Conservation (phyloP, 2,329 filamentous ascomycete species). For the Plenodomus lindquistii region DNA sequence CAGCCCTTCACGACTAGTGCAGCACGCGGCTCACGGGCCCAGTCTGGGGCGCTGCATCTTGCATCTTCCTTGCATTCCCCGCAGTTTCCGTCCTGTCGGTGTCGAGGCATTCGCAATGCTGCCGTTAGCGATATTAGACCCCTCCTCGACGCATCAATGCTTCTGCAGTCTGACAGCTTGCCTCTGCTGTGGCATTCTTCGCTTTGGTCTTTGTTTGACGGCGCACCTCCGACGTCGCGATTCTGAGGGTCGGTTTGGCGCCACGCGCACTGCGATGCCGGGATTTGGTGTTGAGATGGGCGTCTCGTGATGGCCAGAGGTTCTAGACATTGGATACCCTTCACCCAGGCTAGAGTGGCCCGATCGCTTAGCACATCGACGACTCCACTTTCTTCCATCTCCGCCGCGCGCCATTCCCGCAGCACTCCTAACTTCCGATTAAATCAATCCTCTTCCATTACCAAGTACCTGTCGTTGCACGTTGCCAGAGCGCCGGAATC, state of each 20-base stretch:
- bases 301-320: slow-evolving; percentile 24
- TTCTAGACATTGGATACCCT: slow-evolving; percentile 13
- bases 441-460: slow-evolving; percentile 1
- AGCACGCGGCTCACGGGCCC: not conserved
- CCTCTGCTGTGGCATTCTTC: not conserved
- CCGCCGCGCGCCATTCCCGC: slow-evolving; percentile 19
- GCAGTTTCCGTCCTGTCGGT: not conserved
- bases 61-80: slow-evolving; percentile 19
- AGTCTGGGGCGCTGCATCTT: slow-evolving; percentile 22
- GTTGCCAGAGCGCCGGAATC: not conserved
- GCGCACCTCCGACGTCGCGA: not conserved
- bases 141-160: not conserved
- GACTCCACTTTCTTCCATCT: slow-evolving; percentile 15
- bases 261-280: slow-evolving; percentile 6
- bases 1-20: slow-evolving; percentile 24
- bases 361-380: slow-evolving; percentile 12
- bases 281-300: slow-evolving; percentile 12
- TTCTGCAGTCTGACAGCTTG: not conserved
- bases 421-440: slow-evolving; percentile 1
- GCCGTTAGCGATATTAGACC: not conserved
- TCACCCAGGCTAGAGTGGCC: slow-evolving; percentile 6
- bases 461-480: not conserved
- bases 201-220: not conserved
- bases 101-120: not conserved
- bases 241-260: not conserved